Evolutionary conservation across 208 protist species (phyloP), one percentile per base, ranked within the genome.

Genomic region (Trypanosoma congolense): DNA sequence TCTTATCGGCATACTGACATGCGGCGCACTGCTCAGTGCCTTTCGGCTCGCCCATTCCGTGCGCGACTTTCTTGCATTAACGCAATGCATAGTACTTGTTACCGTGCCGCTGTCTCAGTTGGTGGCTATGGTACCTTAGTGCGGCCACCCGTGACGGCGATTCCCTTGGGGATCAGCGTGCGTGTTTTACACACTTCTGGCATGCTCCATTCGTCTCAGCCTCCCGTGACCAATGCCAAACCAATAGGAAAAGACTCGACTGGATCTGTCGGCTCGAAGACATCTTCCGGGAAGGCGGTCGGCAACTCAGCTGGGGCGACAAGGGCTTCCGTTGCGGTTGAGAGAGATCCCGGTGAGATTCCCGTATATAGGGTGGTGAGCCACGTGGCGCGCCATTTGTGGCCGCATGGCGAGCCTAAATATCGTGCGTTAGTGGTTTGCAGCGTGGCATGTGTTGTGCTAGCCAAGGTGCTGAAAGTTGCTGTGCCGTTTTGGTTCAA

Each of bases 401-500:
- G 90, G 87, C 90, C 90, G 19, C 60, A 46, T 40, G 83, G 79
- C 5, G 51, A 89, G 40, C 42, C 67, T 21, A 73, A 78, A 53
- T 77, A 92, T 24, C 77, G 79, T 54, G 44, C 59, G 8, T 73
- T 93, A 10, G 90, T 96, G 14, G 72, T 78, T 14, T 60, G 65
- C 43, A 94, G 85, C 50, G 75, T 96, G 12, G 19, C 63, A 10
- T 93, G 79, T 55, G 85, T 96, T 31, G 52, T 96, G 29, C 28
- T 63, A 16, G 76, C 90, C 12, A 96, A 96, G 60, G 60, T 78
- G 18, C 62, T 93, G 33, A 89, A 87, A 68, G 85, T 96, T 48
- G 78, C 75, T 9, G 79, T 96, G 21, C 90, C 90, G 22, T 96
- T 96, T 71, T 92, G 77, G 78, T 96, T 96, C 68, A 90, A 90